A percentile compares a stretch with the other conserved stretches of the same genome.
These are phyloP conservation scores for Babesia bovis DNA, from an alignment of 169 alveolate genomes.

Conservation along the genomic window DNA sequence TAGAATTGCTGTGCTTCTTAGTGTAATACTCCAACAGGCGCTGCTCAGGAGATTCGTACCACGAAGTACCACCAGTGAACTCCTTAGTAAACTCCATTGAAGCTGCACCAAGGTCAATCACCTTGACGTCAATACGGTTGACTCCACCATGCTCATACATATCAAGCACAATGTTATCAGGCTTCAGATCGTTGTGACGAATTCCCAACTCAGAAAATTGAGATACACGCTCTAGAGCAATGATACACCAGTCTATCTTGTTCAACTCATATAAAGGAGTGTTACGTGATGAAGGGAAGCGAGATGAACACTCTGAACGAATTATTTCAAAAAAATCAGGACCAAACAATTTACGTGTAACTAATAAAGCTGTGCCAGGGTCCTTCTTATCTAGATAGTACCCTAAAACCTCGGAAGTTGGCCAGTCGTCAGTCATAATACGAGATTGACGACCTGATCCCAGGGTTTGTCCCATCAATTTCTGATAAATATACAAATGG, in stretches of 20 bases:
- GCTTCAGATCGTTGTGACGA: conserved; percentile 84
- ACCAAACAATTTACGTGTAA: conserved; percentile 79
- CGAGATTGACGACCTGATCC: conserved; percentile 41
- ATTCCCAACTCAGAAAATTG: conserved; percentile 80
- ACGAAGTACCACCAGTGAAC: conserved; percentile 86
- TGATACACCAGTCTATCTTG: conserved; percentile 83
- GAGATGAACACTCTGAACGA: conserved; percentile 76
- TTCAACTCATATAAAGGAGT: conserved; percentile 82
- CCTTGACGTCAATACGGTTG: conserved; percentile 78
- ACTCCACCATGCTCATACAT: conserved; percentile 73
- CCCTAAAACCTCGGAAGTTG: conserved; percentile 82
- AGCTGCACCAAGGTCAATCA: conserved; percentile 86
- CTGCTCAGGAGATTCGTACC: conserved; percentile 88
- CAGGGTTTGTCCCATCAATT: conserved; percentile 60
- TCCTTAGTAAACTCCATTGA: conserved; percentile 83
- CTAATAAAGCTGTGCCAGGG: conserved; percentile 78
- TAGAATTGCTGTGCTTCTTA: conserved; percentile 75
- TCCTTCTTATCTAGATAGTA: conserved; percentile 80
- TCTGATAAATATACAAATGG: conserved; percentile 81
- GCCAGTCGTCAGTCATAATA: conserved; percentile 82
- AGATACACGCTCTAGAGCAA: conserved; percentile 82
- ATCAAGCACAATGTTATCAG: conserved; percentile 84
- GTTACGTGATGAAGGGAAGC: conserved; percentile 66
- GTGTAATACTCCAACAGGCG: conserved; percentile 81
- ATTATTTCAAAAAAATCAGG: conserved; percentile 84